Base-by-base conservation (phyloP, 176 grass and related monocot genomes). In the Oryza australiensis region DNA sequence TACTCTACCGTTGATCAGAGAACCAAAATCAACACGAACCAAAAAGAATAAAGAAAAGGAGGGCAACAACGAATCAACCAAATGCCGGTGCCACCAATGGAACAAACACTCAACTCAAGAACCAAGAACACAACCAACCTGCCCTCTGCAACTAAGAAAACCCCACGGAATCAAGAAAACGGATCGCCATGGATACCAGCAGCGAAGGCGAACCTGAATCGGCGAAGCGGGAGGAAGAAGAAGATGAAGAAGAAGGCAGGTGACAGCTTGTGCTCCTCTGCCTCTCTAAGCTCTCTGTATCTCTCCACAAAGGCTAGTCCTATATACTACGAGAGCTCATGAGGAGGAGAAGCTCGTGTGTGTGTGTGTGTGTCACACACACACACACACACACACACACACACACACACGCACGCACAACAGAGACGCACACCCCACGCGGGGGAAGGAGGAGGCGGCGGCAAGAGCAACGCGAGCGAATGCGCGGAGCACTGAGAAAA, bases 71-170 rank as follows among this genome's bases (percentile, higher is more conserved):
- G 55, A 66, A 72, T 85, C 64, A 29, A 34, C 26, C 43, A 64
- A 82, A 89, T 77, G 72, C 43, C n/a, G 65, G 71, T 9, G 64
- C 48, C 77, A 27, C 14, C 26, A 57, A 28, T 28, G 77, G 57
- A 64, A 66, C 63, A 64, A 32, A 40, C 55, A 34, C 40, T n/a
- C n/a, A n/a, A 26, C 64, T 38, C 40, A 5, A 10, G 12, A 85
- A 16, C 41, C 67, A 40, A 64, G 14, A 78, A 12, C 20, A 14
- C 55, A 42, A 42, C 53, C 45, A 22, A 12, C 45, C 24, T 23
- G 60, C 30, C 3, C 41, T 29, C 28, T 24, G n/a, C 28, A 34
- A 24, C 40, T 9, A 72, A 64, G 60, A 64, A 64, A 57, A 26
- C 70, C 2, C 38, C 9, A 40, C 38, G 38, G 1, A 63, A 60